A percentile compares a stretch with the other conserved stretches of the same genome.
These are phyloP conservation scores for Rhodotorula sp. DNA, from an alignment of 1,284 basidiomycete species.

Conservation along the genomic window DNA sequence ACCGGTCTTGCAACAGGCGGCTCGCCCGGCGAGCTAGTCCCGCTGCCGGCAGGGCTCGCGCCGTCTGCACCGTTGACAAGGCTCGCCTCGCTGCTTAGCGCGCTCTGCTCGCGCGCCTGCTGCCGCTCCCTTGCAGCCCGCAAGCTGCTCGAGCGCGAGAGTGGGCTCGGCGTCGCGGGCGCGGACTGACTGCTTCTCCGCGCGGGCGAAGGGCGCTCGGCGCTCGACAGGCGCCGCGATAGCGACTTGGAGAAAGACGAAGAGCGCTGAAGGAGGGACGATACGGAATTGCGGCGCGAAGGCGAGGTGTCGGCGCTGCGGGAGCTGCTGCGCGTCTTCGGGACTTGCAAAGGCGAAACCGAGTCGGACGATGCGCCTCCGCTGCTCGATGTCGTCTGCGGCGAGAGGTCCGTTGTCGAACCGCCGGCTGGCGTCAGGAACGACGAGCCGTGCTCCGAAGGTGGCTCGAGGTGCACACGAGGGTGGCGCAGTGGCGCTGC, in stretches of 20 bases:
- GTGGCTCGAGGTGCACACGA: neutral
- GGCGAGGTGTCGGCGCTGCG: neutral
- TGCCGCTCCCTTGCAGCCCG: neutral
- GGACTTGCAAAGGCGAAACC: neutral
- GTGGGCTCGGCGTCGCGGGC: neutral
- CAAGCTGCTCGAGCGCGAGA: constrained; percentile 6
- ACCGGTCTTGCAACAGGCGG: neutral
- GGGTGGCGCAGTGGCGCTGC: neutral
- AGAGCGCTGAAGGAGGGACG: constrained; percentile 6
- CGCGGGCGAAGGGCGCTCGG: neutral
- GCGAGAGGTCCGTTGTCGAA: neutral
- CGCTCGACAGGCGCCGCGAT: constrained; percentile 5
- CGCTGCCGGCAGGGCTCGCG: neutral
- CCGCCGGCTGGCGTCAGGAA: neutral
- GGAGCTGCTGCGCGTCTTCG: neutral
- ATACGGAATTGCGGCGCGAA: constrained; percentile 8
- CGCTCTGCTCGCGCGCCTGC: neutral
- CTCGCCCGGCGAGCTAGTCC: neutral
- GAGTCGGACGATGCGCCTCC: neutral
- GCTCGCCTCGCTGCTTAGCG: neutral
- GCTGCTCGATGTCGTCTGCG: neutral
- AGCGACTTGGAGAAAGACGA: constrained; percentile 14
- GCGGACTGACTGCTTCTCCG: neutral
- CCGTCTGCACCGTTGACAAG: neutral
- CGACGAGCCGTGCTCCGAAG: neutral